Base-by-base conservation (phyloP, 2,329 filamentous ascomycete genomes). In the Lasiodiplodia theobromae region DNA sequence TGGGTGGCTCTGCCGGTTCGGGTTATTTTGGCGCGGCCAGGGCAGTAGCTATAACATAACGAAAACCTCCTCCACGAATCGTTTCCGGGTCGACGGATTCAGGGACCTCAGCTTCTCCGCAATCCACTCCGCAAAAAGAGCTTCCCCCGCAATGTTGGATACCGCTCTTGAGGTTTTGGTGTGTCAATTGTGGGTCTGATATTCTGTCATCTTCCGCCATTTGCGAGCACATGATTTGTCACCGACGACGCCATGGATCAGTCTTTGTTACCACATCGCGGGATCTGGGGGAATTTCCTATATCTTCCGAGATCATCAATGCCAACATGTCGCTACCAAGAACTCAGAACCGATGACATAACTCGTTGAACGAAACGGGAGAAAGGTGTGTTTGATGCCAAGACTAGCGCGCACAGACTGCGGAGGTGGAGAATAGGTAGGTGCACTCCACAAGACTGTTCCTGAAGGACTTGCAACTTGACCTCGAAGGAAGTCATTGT, bases 11-110 rank as follows among this genome's bases (percentile, higher is more conserved):
- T 51, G 38, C 14, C 40, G 16, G 18, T 47, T 47, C 44, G 12
- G 44, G 44, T 38, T 25, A 47, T 23, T n/a, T 52, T 64, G 60
- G 60, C 60, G 60, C 44, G 38, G 18, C n/a, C 44, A 31, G 49
- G 60, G 28, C n/a, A 21, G 60, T 64, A 52, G 60, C 60, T 52
- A 64, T 64, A 64, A 64, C 60, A 64, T 64, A 64, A 64, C 60
- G 37, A 64, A 64, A 64, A 64, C 60, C 44, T 64, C 60, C 14
- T 23, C 38, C 28, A 64, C 60, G 47, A 64, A 64, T 64, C 60
- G 47, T 28, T 38, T 52, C 25, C 60, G 47, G 40, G n/a, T 37
- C 11, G 37, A 64, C 31, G 47, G n/a, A 28, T 44, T 52, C 60
- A 52, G 60, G 60, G 60, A 51, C 60, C 60, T 52, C 23, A 44